Base-by-base conservation (phyloP, 371 early-diverging fungal species). In the Zychaea mexicana region DNA sequence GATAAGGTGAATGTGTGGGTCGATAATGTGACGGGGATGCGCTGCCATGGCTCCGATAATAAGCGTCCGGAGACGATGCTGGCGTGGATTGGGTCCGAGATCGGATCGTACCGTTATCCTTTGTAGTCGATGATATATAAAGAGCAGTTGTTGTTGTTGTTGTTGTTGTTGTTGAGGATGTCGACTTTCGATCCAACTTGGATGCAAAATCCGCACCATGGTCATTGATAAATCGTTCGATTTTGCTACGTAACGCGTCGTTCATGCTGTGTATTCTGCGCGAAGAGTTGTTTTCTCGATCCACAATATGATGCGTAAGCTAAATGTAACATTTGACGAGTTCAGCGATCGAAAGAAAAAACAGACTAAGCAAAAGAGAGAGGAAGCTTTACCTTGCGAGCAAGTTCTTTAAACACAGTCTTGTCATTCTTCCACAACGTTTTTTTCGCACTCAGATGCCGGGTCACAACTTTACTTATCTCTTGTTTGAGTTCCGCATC, bases 241-340 rank as follows among this genome's bases (percentile, higher is more conserved):
- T 79, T 52, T 82, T 82, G 24, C 47, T 49, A 4, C 77, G 63
- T 6, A 74, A 38, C 6, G 63, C 31, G 26, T 53, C 62, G 17
- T 72, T 76, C 63, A 82, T 72, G 2, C 67, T 24, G 2, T 74
- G 64, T 5, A 78, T 68, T 28, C 75, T 82, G 46, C 77, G 70
- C 1, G 66, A 67, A n/a, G 77, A 71, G 9, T 72, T 64, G 6
- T 63, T 58, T 59, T 82, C 83, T 39, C 72, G 70, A 36, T 82
- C 75, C 13, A 79, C 78, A 62, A 82, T 73, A 65, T 79, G 80
- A 58, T 79, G 83, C 33, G 83, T 82, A 12, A 79, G 64, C 81
- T 81, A 57, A 57, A 31, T 24, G n/a, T n/a, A n/a, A n/a, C n/a
- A n/a, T n/a, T n/a, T n/a, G n/a, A n/a, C n/a, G n/a, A n/a, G n/a